Conservation (phyloP, 2,329 filamentous ascomycete genomes). For the Fusarium concolor region DNA sequence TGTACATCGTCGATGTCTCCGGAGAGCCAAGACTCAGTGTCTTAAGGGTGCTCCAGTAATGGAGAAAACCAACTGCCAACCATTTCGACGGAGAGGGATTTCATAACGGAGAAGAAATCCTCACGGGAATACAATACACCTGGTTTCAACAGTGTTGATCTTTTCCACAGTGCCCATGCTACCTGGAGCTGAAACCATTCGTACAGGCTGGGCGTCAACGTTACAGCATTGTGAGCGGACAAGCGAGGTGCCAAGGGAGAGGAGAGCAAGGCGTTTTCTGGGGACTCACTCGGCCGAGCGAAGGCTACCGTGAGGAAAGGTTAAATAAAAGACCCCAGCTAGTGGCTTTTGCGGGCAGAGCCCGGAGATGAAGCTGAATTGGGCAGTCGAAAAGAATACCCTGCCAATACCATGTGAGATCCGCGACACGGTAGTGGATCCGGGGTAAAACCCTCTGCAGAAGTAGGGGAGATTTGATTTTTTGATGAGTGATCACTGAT, state of each 20-base stretch:
- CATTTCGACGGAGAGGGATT: slow-evolving; percentile 3
- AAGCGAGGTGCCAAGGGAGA: slow-evolving; percentile 22
- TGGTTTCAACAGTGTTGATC: slow-evolving; percentile 40
- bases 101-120: slow-evolving; percentile 27
- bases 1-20: slow-evolving; percentile 25
- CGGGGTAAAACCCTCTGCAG: slow-evolving; percentile 43
- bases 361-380: slow-evolving; percentile 47
- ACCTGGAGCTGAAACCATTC: slow-evolving; percentile 43
- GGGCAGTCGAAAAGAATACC: slow-evolving; percentile 38
- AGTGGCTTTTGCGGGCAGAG: slow-evolving; percentile 3
- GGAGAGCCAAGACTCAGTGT: slow-evolving; percentile 33
- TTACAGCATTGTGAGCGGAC: slow-evolving; percentile 21
- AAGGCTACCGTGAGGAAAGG: slow-evolving; percentile 17
- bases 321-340: slow-evolving; percentile 13
- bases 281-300: slow-evolving; percentile 47
- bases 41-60: slow-evolving; percentile 27
- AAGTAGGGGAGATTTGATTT: slow-evolving; percentile 26
- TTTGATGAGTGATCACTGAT: slow-evolving; percentile 32
- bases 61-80: slow-evolving; percentile 16
- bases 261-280: slow-evolving; percentile 31
- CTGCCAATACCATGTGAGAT: slow-evolving; percentile 41
- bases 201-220: slow-evolving; percentile 24
- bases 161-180: slow-evolving; percentile 27
- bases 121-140: slow-evolving; percentile 29
- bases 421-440: slow-evolving; percentile 45